Percentiles rank a stretch among this genome's conserved stretches.
Evolutionary conservation across 208 protist genomes (phyloP).

Genomic region (Crithidia expoeki): DNA sequence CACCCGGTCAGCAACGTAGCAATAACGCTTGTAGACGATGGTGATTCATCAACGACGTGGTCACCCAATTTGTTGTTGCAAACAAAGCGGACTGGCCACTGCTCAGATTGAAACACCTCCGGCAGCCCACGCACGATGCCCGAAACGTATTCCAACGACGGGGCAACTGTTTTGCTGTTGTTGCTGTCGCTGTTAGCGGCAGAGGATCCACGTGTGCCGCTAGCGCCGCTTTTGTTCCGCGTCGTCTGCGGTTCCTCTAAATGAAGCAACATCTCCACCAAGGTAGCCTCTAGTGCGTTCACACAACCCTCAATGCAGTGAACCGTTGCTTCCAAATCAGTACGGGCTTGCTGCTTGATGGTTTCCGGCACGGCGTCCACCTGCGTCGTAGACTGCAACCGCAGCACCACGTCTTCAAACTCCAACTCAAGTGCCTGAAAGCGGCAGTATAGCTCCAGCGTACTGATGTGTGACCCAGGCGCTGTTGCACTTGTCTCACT

Average conservation of each 20-base stretch:
- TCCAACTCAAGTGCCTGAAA: conserved; percentile 47
- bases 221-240: too few species aligned
- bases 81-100: conserved; percentile 52
- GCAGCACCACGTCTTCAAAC: conserved; percentile 38
- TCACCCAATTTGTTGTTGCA: conserved; percentile 3
- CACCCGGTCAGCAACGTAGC: neutral
- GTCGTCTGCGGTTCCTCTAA: neutral
- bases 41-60: neutral
- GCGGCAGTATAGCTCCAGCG: conserved; percentile 48
- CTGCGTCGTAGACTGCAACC: conserved; percentile 4
- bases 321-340: conserved; percentile 18
- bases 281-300: conserved; percentile 39
- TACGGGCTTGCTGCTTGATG: conserved; percentile 8
- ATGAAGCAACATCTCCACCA: conserved; percentile 44
- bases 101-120: conserved; percentile 32
- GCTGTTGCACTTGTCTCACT: neutral
- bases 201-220: too few species aligned
- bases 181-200: neutral
- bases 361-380: conserved; percentile 12
- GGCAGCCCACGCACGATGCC: conserved; percentile 30
- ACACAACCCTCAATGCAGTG: conserved; percentile 23
- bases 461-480: conserved; percentile 4
- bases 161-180: neutral
- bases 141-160: conserved; percentile 34
- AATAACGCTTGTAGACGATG: neutral